A percentile compares a stretch with the other conserved stretches of the same genome.
Conservation (phyloP, 1,284 basidiomycete species). For the Heterobasidion irregulare region DNA sequence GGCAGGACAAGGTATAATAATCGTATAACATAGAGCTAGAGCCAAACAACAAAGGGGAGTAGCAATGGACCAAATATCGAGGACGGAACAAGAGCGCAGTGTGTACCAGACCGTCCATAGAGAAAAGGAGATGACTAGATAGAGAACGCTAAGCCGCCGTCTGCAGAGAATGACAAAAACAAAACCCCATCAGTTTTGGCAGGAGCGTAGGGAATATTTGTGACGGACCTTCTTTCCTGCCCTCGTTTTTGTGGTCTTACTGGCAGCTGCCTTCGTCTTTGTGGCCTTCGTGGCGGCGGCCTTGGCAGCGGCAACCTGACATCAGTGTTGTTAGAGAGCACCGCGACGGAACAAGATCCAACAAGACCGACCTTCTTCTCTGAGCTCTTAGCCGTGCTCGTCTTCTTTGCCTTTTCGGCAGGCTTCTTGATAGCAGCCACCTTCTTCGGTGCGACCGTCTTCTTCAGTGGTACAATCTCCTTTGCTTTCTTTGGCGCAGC, state of each 20-base stretch:
- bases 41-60: background rate
- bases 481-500: conserved; percentile 21
- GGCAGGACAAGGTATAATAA: no score
- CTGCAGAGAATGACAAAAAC: background rate
- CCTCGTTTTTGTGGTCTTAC: conserved; percentile 26
- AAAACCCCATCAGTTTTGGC: background rate
- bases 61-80: background rate
- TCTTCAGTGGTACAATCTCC: conserved; percentile 18
- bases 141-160: conserved; percentile 6
- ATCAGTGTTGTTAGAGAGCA: background rate
- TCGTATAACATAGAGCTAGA: background rate
- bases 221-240: conserved; percentile 17
- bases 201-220: background rate
- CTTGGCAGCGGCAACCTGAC: conserved; percentile 20
- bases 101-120: background rate
- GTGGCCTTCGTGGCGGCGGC: conserved; percentile 18
- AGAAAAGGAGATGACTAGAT: conserved; percentile 9
- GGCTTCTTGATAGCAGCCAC: conserved; percentile 27
- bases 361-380: conserved; percentile 26
- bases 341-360: background rate
- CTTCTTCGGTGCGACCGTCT: conserved; percentile 19
- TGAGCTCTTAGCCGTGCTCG: conserved; percentile 33
- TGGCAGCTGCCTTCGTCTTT: conserved; percentile 23
- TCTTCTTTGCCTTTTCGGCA: conserved; percentile 22
- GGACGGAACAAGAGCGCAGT: no score